Conservation (phyloP, 768 basidiomycete genomes). For the Piloderma croceum region DNA sequence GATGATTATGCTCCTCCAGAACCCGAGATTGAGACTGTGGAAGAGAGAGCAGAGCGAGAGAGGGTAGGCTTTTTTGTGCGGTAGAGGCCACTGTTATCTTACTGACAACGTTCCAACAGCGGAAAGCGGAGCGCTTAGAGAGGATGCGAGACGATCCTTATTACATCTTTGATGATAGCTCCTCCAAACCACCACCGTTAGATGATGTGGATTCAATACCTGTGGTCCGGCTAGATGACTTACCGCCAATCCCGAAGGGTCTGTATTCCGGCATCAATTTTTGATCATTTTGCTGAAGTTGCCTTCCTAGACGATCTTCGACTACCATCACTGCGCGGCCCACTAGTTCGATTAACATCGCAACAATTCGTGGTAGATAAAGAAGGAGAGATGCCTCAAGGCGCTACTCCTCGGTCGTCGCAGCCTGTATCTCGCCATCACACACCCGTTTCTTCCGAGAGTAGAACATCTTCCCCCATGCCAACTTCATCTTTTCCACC, state of each 20-base stretch:
- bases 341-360: slow-evolving; percentile 34
- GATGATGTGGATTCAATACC: slow-evolving; percentile 90
- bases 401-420: slow-evolving; percentile 23
- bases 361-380: slow-evolving; percentile 63
- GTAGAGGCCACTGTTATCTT: too few species aligned
- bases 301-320: slow-evolving; percentile 27
- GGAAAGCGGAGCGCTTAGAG: slow-evolving; percentile 69
- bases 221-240: slow-evolving; percentile 74
- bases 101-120: too few species aligned
- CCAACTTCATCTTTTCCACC: slow-evolving; percentile 37
- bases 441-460: slow-evolving; percentile 23
- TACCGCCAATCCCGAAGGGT: slow-evolving; percentile 45
- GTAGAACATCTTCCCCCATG: slow-evolving; percentile 31
- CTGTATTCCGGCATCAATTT: slow-evolving; percentile 3
- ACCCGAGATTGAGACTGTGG: slow-evolving; percentile 43
- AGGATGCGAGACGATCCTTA: slow-evolving; percentile 84
- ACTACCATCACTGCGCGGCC: slow-evolving; percentile 41
- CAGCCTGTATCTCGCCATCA: slow-evolving; percentile 20
- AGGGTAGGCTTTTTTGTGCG: slow-evolving; percentile 58
- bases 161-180: slow-evolving; percentile 69
- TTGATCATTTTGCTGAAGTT: not conserved
- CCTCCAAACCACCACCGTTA: slow-evolving; percentile 27
- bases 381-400: slow-evolving; percentile 82
- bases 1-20: slow-evolving; percentile 36
- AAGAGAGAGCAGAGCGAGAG: slow-evolving; percentile 56